Percentiles rank a stretch among this genome's conserved stretches.
These are phyloP conservation scores for Ambrosia artemisiifolia DNA, from an alignment of 129 eudicot species.

Conservation along the genomic window DNA sequence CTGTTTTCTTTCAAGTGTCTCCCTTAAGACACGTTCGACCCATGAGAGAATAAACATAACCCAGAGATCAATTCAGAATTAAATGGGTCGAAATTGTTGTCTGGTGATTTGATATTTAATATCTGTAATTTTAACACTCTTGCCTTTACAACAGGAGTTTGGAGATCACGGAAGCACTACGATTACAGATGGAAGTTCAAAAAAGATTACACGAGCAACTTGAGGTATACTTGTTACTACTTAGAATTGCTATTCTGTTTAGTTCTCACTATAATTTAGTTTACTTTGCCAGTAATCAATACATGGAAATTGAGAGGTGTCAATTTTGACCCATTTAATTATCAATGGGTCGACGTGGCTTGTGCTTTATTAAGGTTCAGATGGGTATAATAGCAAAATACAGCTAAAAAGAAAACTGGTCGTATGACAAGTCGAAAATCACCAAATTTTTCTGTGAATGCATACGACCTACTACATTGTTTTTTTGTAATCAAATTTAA, in stretches of 20 bases:
- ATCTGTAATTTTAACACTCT: conserved; percentile 1
- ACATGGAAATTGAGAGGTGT: background rate
- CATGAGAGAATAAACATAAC: background rate
- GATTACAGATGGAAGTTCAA: conserved; percentile 89
- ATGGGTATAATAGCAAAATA: background rate
- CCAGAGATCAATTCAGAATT: background rate
- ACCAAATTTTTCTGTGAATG: background rate
- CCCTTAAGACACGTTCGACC: background rate
- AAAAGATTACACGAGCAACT: conserved; percentile 85
- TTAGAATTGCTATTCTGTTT: background rate
- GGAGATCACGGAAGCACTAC: conserved; percentile 87
- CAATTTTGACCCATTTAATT: background rate
- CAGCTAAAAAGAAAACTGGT: background rate
- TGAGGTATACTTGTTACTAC: conserved; percentile 41
- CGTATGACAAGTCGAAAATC: background rate
- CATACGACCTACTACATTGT: background rate
- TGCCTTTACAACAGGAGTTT: conserved; percentile 54
- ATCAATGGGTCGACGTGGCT: background rate
- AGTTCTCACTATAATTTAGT: background rate
- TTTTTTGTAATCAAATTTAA: background rate
- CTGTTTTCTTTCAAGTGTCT: background rate
- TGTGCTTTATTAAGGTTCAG: background rate
- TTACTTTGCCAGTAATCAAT: background rate
- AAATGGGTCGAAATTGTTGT: background rate
- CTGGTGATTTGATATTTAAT: background rate